Conservation (phyloP, 345 rosid species). For the Lagerstroemia speciosa region DNA sequence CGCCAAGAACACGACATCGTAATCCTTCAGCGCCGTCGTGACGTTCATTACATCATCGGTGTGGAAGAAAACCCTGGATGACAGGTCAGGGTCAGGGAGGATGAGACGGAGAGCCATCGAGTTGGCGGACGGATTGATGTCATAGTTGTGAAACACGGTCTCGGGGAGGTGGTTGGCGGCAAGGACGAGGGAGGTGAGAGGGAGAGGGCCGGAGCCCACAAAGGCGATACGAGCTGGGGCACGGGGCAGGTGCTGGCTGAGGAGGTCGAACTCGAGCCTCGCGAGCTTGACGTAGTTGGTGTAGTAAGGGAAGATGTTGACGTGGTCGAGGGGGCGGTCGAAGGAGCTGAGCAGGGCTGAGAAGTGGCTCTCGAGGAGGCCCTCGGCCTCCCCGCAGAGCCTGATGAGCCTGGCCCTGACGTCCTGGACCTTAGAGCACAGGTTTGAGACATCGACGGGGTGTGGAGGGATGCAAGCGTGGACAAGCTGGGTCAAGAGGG, state of each 20-base stretch:
- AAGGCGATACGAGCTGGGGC: conserved; percentile 58
- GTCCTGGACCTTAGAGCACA: conserved; percentile 43
- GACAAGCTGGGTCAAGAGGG: conserved; percentile 71
- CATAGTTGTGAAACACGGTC: conserved; percentile 67
- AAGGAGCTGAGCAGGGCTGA: conserved; percentile 49
- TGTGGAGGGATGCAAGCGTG: conserved; percentile 71
- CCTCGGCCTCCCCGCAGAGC: conserved; percentile 76
- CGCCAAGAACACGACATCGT: conserved; percentile 83
- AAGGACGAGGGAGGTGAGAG: conserved; percentile 67
- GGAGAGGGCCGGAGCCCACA: conserved; percentile 87
- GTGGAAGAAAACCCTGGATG: conserved; percentile 58
- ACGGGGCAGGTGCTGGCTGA: conserved; percentile 27
- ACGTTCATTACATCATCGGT: conserved; percentile 51
- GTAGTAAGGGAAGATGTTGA: conserved; percentile 63
- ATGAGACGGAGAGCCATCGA: conserved; percentile 41
- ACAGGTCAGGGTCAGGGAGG: conserved; percentile 50
- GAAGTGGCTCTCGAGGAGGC: conserved; percentile 55
- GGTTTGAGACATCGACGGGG: conserved; percentile 62
- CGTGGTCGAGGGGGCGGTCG: conserved; percentile 64
- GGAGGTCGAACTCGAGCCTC: conserved; percentile 61
- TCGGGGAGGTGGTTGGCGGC: conserved; percentile 52
- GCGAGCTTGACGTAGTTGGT: conserved; percentile 71
- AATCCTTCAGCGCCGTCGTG: conserved; percentile 35
- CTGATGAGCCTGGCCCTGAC: conserved; percentile 64
- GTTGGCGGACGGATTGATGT: conserved; percentile 59